phyloP scores from a whole-genome alignment of 352 stramenopile genomes.

The Phytophthora multivora region DNA sequence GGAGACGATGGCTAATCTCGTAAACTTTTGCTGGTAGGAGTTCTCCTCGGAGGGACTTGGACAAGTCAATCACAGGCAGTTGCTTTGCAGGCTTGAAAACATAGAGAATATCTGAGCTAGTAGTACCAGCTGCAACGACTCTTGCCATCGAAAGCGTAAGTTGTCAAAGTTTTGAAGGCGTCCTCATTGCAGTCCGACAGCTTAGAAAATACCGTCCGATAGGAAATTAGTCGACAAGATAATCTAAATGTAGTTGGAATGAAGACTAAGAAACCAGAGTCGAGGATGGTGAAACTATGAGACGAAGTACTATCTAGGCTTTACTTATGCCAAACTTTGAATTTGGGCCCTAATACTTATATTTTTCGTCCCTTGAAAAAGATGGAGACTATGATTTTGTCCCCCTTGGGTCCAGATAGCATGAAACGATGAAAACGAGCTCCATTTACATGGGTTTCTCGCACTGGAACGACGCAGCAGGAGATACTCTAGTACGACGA shows the following conservation, averaged over 20 bases:
- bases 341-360: too few relatives aligned
- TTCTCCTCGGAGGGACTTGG: conserved; percentile 35
- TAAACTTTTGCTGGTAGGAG: conserved; percentile 27
- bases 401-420: not conserved
- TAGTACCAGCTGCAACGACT: not conserved
- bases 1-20: conserved; percentile 20
- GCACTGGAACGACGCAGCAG: conserved; percentile 2
- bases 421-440: not conserved
- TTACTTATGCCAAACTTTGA: too few relatives aligned
- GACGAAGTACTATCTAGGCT: not conserved
- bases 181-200: not conserved
- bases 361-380: too few relatives aligned
- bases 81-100: conserved; percentile 16
- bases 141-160: not conserved
- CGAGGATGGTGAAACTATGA: too few relatives aligned
- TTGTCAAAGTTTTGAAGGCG: not conserved
- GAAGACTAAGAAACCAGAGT: too few relatives aligned
- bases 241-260: not conserved
- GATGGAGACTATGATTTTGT: not conserved
- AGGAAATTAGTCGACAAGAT: not conserved
- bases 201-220: too few relatives aligned
- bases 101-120: conserved; percentile 21
- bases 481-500: conserved; percentile 1
- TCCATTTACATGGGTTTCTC: not conserved
- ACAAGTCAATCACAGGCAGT: conserved; percentile 37